phyloP scores from a whole-genome alignment of 164 flowering plant species.

The Magnolia kwangsiensis region DNA sequence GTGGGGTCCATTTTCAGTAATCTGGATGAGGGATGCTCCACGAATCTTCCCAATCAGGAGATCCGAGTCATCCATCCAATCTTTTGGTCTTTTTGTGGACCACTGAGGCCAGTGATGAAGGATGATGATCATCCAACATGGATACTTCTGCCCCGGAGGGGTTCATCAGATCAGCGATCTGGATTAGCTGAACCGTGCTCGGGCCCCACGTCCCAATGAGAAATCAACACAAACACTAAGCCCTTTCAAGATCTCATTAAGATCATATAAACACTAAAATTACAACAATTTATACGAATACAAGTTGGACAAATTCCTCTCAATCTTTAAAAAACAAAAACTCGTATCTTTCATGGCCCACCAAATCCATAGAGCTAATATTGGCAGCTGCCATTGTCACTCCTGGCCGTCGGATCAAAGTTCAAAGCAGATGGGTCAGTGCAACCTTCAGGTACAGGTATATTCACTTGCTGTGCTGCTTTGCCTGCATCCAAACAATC shows the following conservation, averaged over 20 bases:
- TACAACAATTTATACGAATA: too few relatives aligned
- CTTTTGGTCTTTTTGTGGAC: too few relatives aligned
- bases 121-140: too few relatives aligned
- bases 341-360: background rate
- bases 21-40: too few relatives aligned
- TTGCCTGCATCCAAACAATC: constrained; percentile 34
- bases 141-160: too few relatives aligned
- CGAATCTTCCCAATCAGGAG: too few relatives aligned
- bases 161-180: too few relatives aligned
- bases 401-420: constrained; percentile 51
- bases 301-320: background rate
- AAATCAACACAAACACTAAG: background rate
- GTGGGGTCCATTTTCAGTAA: too few relatives aligned
- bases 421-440: constrained; percentile 36
- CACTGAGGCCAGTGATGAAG: too few relatives aligned
- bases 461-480: constrained; percentile 48
- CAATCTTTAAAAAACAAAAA: background rate
- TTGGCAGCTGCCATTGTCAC: constrained; percentile 44
- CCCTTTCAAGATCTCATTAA: background rate
- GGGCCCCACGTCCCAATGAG: background rate
- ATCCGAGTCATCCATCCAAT: too few relatives aligned
- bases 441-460: constrained; percentile 54
- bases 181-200: too few relatives aligned
- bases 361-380: constrained; percentile 14
- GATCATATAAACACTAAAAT: background rate